Conservation (phyloP, 2,329 filamentous ascomycete genomes). For the Rhytidhysteron rufulum region DNA sequence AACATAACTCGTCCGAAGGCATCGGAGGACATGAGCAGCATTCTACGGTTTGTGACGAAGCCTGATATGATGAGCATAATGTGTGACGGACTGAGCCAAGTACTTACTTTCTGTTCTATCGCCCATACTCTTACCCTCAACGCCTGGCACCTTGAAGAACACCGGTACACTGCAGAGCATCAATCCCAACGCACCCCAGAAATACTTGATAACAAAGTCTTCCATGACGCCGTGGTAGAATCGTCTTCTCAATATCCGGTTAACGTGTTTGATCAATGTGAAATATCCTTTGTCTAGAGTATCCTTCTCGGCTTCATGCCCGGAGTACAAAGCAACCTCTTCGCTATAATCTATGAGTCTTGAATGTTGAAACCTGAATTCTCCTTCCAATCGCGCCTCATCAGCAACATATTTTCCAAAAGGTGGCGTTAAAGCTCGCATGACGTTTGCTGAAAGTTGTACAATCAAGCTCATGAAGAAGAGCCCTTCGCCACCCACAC, state of each 20-base stretch:
- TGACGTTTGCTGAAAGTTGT: slow-evolving; percentile 85
- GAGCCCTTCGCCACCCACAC: slow-evolving; percentile 91
- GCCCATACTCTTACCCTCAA: slow-evolving; percentile 56
- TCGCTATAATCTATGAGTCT: slow-evolving; percentile 94
- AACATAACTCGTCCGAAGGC: slow-evolving; percentile 97
- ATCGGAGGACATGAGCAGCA: slow-evolving; percentile 90
- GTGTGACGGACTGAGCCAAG: slow-evolving; percentile 1
- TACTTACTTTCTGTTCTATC: slow-evolving; percentile 59
- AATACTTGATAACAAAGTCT: slow-evolving; percentile 99
- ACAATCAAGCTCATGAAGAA: slow-evolving; percentile 94
- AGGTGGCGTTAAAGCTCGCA: slow-evolving; percentile 90
- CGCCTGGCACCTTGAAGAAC: slow-evolving; percentile 85
- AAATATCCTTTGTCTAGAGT: slow-evolving; percentile 98
- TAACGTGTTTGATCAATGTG: slow-evolving; percentile 97
- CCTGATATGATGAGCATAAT: slow-evolving; percentile 39
- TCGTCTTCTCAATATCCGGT: slow-evolving; percentile 82
- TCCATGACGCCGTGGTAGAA: slow-evolving; percentile 99
- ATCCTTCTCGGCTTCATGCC: slow-evolving; percentile 92
- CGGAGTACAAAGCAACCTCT: slow-evolving; percentile 86
- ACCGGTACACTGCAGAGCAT: slow-evolving; percentile 91
- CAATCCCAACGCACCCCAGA: slow-evolving; percentile 92
- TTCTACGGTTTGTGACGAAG: slow-evolving; percentile 90
- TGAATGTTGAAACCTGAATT: slow-evolving; percentile 94
- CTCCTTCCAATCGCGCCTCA: slow-evolving; percentile 88
- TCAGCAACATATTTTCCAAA: slow-evolving; percentile 98